These are phyloP conservation scores for Astragalus membranaceus DNA, from an alignment of 306 rosid species.

Conservation along the genomic window DNA sequence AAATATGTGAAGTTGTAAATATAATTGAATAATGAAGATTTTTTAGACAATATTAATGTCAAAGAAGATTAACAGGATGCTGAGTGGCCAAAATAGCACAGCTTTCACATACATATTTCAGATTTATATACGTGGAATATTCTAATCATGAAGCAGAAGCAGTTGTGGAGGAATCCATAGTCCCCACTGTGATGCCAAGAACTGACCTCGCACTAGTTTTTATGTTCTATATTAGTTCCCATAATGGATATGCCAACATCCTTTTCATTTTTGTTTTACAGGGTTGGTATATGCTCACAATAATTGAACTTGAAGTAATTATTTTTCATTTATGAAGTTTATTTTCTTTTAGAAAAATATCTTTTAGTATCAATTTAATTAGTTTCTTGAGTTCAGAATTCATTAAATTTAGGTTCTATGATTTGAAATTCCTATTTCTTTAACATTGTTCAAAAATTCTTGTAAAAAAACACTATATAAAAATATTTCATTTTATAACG, in stretches of 20 bases:
- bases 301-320: constrained; percentile 2
- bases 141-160: constrained; percentile 17
- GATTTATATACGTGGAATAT: constrained; percentile 21
- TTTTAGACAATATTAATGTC: too few species aligned
- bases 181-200: constrained; percentile 43
- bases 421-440: background rate
- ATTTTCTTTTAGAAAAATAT: background rate
- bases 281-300: constrained; percentile 22
- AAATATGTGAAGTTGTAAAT: background rate
- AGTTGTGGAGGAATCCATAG: constrained; percentile 28
- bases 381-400: too few species aligned
- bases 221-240: constrained; percentile 3
- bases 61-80: background rate
- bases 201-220: constrained; percentile 28
- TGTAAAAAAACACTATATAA: too few species aligned
- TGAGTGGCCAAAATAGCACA: background rate
- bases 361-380: background rate
- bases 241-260: constrained; percentile 25
- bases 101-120: background rate
- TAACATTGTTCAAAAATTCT: background rate
- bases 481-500: too few species aligned
- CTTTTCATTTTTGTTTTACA: background rate
- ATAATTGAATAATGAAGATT: background rate
- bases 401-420: too few species aligned
- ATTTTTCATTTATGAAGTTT: background rate